Conservation (phyloP, 1,284 basidiomycete species). For the Ustilago sp. region DNA sequence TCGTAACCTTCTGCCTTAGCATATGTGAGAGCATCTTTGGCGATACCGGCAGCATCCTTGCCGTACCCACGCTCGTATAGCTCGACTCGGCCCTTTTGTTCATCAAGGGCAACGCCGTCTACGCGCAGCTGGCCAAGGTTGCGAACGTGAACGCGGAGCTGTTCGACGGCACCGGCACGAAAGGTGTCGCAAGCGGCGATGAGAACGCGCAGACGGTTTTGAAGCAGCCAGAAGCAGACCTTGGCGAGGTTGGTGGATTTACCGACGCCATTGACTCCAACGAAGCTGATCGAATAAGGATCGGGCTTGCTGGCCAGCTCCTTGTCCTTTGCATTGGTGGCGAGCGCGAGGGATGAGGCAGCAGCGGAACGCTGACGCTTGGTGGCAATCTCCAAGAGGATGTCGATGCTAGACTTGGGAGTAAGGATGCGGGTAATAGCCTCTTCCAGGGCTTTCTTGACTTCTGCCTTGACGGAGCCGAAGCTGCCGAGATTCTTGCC, state of each 20-base stretch:
- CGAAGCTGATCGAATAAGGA: slow-evolving; percentile 94
- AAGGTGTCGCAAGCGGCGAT: slow-evolving; percentile 99
- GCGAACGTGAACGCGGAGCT: slow-evolving; percentile 93
- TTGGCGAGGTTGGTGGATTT: slow-evolving; percentile 98
- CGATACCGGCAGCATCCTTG: slow-evolving; percentile 97
- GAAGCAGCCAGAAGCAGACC: slow-evolving; percentile 98
- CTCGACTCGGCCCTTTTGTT: slow-evolving; percentile 82
- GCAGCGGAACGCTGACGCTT: slow-evolving; percentile 68
- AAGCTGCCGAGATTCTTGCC: slow-evolving; percentile 75
- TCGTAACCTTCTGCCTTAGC: slow-evolving; percentile 63
- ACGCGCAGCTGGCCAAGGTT: slow-evolving; percentile 85
- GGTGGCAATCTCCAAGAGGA: slow-evolving; percentile 78
- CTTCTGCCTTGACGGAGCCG: slow-evolving; percentile 80
- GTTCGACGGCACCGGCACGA: slow-evolving; percentile 96
- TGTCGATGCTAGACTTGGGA: slow-evolving; percentile 94
- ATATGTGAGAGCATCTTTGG: slow-evolving; percentile 84
- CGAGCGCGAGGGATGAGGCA: slow-evolving; percentile 63
- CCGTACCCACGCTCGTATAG: slow-evolving; percentile 97
- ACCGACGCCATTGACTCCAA: slow-evolving; percentile 99
- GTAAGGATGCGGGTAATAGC: slow-evolving; percentile 94
- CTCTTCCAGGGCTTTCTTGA: slow-evolving; percentile 83
- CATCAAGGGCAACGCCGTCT: slow-evolving; percentile 54
- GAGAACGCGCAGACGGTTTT: slow-evolving; percentile 90
- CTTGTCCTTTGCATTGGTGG: slow-evolving; percentile 59
- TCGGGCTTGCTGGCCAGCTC: slow-evolving; percentile 74